Base-by-base conservation (phyloP, 139 green algal species). In the Haematococcus sp. region DNA sequence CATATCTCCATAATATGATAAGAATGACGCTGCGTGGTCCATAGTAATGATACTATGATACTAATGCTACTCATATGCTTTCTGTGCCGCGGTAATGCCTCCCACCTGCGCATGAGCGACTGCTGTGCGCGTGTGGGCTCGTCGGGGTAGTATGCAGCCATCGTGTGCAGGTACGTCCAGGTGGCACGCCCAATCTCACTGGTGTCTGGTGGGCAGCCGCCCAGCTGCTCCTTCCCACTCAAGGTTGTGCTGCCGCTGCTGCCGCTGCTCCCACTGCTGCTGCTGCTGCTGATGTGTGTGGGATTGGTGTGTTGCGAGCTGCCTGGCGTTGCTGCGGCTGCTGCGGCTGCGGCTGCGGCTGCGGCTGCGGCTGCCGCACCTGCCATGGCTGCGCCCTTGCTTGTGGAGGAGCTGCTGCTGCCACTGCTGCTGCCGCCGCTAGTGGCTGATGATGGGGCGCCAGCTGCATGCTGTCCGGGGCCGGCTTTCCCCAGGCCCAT, bases 131-230 rank as follows among this genome's bases (percentile, higher is more conserved):
- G 7, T 13, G 46, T 81, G 55, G 87, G 84, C 52, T 68, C 2
- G 0, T 86, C 76, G 20, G 87, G 87, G 72, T 89, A 92, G 73
- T 90, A 80, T 3, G 87, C 87, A 4, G 82, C 87, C 65, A 88
- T 79, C 33, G 70, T 86, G 84, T 92, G 87, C 40, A 92, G 81
- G 67, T 90, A 84, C 19, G 82, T 89, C 87, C 87, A 92, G 2
- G 82, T 84, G 9, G 84, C 77, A 0, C 55, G 60, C 13, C 87
- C 87, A 11, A 92, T 63, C 60, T 87, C 73, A 15, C 54, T 65
- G 1, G 76, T 81, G 70, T 84, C 79, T 3, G 81, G 81, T 4
- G 84, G 84, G 59, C 78, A 86, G 0, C 70, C 77, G 60, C 3
- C 40, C 66, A 73, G 40, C 33, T 60, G 66, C 66, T 59, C 25